Conservation (phyloP, 2,329 filamentous ascomycete genomes). For the Bimuria novae-zelandiae region DNA sequence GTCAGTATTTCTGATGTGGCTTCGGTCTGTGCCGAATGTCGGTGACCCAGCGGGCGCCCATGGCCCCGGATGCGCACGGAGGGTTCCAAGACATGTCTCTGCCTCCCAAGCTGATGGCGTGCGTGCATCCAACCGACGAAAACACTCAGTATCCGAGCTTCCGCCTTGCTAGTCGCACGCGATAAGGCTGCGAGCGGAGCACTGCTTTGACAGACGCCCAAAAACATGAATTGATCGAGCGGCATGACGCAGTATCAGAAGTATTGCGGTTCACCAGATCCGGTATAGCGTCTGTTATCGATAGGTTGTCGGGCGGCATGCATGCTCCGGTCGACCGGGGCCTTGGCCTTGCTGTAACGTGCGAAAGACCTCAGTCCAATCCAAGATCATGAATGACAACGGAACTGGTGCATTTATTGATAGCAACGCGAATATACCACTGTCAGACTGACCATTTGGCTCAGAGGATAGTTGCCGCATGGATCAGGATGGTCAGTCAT, state of each 20-base stretch:
- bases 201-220: neutral
- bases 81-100: neutral
- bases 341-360: neutral
- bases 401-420: slow-evolving; percentile 18
- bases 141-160: neutral
- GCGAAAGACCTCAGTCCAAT: slow-evolving; percentile 4
- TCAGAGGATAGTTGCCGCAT: neutral
- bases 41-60: neutral
- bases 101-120: neutral
- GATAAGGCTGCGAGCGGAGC: neutral
- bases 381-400: neutral
- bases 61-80: neutral
- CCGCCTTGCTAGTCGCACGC: neutral
- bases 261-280: slow-evolving; percentile 7
- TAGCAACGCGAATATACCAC: slow-evolving; percentile 10
- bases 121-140: slow-evolving; percentile 3
- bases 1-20: neutral
- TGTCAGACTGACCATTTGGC: slow-evolving; percentile 3
- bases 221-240: neutral
- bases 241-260: slow-evolving; percentile 5
- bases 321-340: neutral
- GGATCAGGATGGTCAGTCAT: slow-evolving; percentile 53
- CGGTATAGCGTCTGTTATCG: slow-evolving; percentile 2
- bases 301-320: slow-evolving; percentile 4
- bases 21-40: slow-evolving; percentile 2